Conservation (phyloP, 2,329 filamentous ascomycete genomes). For the Thielaviopsis ethacetica region DNA sequence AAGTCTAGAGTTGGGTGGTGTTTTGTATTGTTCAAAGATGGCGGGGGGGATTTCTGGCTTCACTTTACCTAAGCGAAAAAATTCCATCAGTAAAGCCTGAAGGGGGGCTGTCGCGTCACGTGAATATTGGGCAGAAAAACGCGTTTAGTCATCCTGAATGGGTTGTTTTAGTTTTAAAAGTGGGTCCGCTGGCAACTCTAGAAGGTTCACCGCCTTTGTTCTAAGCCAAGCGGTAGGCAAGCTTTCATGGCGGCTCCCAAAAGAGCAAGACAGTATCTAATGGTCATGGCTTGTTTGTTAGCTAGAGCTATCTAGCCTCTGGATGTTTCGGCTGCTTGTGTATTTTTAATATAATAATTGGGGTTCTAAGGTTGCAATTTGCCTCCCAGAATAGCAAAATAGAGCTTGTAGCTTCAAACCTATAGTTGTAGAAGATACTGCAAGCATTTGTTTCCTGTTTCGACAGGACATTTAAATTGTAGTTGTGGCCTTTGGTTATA, state of each 20-base stretch:
- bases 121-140: slow-evolving; percentile 6
- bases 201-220: neutral
- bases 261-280: neutral
- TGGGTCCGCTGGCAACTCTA: slow-evolving; percentile 1
- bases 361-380: no score
- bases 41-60: slow-evolving; percentile 10
- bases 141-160: slow-evolving; percentile 8
- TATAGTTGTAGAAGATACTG: no score
- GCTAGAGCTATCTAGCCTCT: neutral
- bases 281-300: neutral
- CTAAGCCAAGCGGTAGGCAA: neutral
- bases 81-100: slow-evolving; percentile 5
- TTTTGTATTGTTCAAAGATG: slow-evolving; percentile 12
- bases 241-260: neutral
- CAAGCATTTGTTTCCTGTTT: no score
- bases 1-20: slow-evolving; percentile 11
- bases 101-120: slow-evolving; percentile 10
- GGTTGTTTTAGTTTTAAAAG: neutral
- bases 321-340: neutral
- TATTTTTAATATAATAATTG: neutral
- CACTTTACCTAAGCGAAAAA: slow-evolving; percentile 10
- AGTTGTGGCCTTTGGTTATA: no score
- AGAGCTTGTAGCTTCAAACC: no score
- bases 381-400: no score
- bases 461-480: no score